These are phyloP conservation scores for Ehretia macrophylla DNA, from an alignment of 257 asterid species.

Conservation along the genomic window DNA sequence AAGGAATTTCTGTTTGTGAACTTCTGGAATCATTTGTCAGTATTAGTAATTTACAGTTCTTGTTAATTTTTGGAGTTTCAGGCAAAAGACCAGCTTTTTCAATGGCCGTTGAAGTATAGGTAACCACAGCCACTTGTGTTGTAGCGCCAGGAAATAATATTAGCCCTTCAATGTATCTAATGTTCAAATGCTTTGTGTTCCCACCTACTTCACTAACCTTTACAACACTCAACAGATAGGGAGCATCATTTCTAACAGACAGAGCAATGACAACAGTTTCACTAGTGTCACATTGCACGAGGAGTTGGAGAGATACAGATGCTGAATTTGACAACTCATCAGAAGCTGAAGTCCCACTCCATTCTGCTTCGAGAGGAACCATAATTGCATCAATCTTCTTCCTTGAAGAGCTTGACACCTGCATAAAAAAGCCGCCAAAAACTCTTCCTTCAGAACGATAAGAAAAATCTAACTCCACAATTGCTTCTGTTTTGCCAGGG, in stretches of 20 bases:
- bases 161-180: conserved; percentile 59
- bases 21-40: conserved; percentile 55
- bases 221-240: conserved; percentile 39
- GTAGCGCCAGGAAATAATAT: conserved; percentile 55
- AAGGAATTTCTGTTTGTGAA: conserved; percentile 51
- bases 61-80: conserved; percentile 20
- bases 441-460: conserved; percentile 48
- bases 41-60: conserved; percentile 50
- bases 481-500: conserved; percentile 48
- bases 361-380: conserved; percentile 75
- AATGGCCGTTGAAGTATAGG: conserved; percentile 23
- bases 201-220: conserved; percentile 46
- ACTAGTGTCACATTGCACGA: conserved; percentile 38
- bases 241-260: conserved; percentile 49
- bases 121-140: conserved; percentile 63
- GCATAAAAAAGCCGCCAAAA: conserved; percentile 56
- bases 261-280: conserved; percentile 34
- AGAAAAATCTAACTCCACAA: conserved; percentile 65
- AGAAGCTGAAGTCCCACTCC: conserved; percentile 28
- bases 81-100: conserved; percentile 11
- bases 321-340: conserved; percentile 20
- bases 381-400: conserved; percentile 46
- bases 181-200: conserved; percentile 28
- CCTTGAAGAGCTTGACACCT: conserved; percentile 52
- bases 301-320: conserved; percentile 41